Conservation (phyloP, 176 grass and related monocot genomes). For the Otatea glauca region DNA sequence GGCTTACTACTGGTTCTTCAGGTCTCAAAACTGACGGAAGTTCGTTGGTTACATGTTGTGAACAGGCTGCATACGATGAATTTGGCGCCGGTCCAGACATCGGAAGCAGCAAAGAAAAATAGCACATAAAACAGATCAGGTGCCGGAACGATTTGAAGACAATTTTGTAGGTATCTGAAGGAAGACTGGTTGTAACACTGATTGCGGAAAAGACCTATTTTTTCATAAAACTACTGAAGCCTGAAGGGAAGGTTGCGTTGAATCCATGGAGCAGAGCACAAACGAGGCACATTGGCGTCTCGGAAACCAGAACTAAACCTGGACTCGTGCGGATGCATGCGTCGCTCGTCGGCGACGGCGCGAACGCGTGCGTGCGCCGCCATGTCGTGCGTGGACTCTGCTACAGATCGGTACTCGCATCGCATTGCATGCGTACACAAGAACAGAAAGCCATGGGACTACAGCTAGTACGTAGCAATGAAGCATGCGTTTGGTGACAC, state of each 20-base stretch:
- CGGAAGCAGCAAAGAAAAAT: background rate
- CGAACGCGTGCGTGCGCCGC: background rate
- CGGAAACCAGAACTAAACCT: background rate
- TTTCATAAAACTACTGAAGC: background rate
- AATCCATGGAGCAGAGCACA: background rate
- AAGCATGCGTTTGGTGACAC: background rate
- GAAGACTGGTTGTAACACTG: background rate
- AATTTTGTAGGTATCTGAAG: background rate
- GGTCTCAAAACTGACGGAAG: background rate
- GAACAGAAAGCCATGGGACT: too few relatives aligned
- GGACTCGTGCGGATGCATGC: too few relatives aligned
- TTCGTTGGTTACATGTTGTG: background rate
- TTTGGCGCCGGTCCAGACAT: background rate
- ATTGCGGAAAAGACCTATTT: background rate
- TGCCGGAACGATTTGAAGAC: background rate
- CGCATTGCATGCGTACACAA: too few relatives aligned
- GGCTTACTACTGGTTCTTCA: background rate
- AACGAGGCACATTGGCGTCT: background rate
- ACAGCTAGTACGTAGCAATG: too few relatives aligned
- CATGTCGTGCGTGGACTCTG: too few relatives aligned
- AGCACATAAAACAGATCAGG: background rate
- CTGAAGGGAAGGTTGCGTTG: slow-evolving; percentile 8
- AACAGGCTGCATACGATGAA: background rate
- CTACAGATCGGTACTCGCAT: too few relatives aligned
- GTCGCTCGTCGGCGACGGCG: background rate